These are phyloP conservation scores for Eutypa lata DNA, from an alignment of 2,329 filamentous ascomycete genomes.

Conservation along the genomic window DNA sequence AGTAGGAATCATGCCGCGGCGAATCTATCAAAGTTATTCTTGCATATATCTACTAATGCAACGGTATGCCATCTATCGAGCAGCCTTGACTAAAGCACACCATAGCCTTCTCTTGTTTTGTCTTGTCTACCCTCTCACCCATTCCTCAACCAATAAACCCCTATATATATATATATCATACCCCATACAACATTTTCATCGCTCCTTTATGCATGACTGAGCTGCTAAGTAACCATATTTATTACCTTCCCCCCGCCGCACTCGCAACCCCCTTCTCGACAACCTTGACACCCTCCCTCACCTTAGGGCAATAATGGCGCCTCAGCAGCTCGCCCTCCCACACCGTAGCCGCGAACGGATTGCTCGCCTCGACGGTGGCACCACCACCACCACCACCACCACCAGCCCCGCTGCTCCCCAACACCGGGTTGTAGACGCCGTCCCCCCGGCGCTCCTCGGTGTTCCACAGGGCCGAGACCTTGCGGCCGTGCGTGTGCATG, in stretches of 20 bases:
- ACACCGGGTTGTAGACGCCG: slow-evolving; percentile 72
- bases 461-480: slow-evolving; percentile 84
- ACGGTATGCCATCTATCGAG: too few species aligned
- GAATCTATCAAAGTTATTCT: too few species aligned
- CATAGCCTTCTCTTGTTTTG: too few species aligned
- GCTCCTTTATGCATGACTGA: too few species aligned
- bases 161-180: too few species aligned
- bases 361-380: slow-evolving; percentile 76
- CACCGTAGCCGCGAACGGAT: slow-evolving; percentile 84
- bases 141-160: too few species aligned
- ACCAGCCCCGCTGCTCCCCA: not conserved
- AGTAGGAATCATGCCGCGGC: too few species aligned
- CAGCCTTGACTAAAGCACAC: too few species aligned
- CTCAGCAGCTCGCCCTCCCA: slow-evolving; percentile 92
- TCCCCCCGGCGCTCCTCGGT: slow-evolving; percentile 92
- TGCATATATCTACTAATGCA: too few species aligned
- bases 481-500: slow-evolving; percentile 75
- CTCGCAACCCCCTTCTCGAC: slow-evolving; percentile 63
- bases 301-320: slow-evolving; percentile 81
- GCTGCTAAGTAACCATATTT: too few species aligned
- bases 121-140: too few species aligned
- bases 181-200: too few species aligned
- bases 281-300: slow-evolving; percentile 69
- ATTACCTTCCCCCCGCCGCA: slow-evolving; percentile 8
- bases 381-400: slow-evolving; percentile 28